phyloP scores from a whole-genome alignment of 2,329 filamentous ascomycete species.

The Ophiostoma himal-ulmi region DNA sequence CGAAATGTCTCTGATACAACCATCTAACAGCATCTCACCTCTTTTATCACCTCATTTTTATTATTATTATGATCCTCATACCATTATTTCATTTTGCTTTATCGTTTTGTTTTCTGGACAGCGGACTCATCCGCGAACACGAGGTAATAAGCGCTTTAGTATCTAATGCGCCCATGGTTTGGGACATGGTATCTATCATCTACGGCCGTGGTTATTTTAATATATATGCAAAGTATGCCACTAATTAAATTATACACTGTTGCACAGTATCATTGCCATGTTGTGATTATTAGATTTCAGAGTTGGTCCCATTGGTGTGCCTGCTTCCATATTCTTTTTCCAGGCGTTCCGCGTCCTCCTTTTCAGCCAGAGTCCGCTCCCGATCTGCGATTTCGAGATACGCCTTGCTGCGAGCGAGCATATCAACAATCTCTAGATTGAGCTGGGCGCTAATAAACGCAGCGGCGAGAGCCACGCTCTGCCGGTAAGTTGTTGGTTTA shows the following conservation, averaged over 20 bases:
- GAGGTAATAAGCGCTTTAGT: background rate
- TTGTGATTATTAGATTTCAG: background rate
- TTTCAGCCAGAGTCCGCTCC: constrained; percentile 35
- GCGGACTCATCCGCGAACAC: background rate
- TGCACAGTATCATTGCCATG: background rate
- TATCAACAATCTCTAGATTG: constrained; percentile 35
- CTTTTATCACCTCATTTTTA: background rate
- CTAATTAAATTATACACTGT: background rate
- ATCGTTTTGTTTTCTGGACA: background rate
- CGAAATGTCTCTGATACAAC: background rate
- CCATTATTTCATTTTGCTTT: background rate
- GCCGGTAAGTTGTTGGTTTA: constrained; percentile 30
- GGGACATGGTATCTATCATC: background rate
- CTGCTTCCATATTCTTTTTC: background rate
- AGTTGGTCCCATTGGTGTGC: background rate
- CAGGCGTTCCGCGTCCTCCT: constrained; percentile 29
- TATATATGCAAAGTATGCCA: background rate
- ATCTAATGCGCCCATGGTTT: background rate
- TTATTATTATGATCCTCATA: background rate
- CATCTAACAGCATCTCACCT: background rate
- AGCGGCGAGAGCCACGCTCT: constrained; percentile 26
- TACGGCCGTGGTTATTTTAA: background rate
- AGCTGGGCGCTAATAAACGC: constrained; percentile 31
- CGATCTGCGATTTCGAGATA: constrained; percentile 38
- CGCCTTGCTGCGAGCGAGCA: constrained; percentile 39